Evolutionary conservation across 1,139 yeast species (phyloP).

Genomic region (Geotrichum aggregatum): DNA sequence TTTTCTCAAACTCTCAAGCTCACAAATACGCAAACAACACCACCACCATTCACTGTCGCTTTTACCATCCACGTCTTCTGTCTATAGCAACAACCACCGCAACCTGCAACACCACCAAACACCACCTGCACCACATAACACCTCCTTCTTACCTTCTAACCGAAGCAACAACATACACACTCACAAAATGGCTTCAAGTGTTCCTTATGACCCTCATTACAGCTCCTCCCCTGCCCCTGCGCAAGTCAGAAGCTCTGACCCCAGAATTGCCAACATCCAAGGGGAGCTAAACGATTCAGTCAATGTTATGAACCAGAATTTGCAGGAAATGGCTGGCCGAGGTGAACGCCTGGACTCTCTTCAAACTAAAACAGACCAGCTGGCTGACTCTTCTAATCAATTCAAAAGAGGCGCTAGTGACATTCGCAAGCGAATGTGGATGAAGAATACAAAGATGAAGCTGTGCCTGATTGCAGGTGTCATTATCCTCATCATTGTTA

Average conservation of each 20-base stretch:
- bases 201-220: conserved; percentile 82
- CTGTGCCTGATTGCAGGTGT: conserved; percentile 5
- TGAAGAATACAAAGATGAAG: conserved; percentile 6
- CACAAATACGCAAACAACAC: no score
- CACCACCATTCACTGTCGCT: no score
- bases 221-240: conserved; percentile 23
- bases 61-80: no score
- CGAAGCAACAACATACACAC: background rate
- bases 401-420: background rate
- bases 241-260: conserved; percentile 35
- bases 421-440: conserved; percentile 8
- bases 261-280: conserved; percentile 77
- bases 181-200: conserved; percentile 64
- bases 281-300: conserved; percentile 31
- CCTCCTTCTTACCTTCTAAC: background rate
- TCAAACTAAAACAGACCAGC: conserved; percentile 1
- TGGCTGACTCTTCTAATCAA: conserved; percentile 7
- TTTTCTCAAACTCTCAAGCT: no score
- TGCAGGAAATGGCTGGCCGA: conserved; percentile 4
- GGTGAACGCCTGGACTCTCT: conserved; percentile 6
- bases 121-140: background rate
- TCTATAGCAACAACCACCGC: no score
- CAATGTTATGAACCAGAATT: conserved; percentile 3
- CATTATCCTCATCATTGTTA: conserved; percentile 1
- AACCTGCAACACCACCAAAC: background rate